Evolutionary conservation across 371 early-diverging fungal genomes (phyloP).

Genomic region (Saksenaea oblongispora): DNA sequence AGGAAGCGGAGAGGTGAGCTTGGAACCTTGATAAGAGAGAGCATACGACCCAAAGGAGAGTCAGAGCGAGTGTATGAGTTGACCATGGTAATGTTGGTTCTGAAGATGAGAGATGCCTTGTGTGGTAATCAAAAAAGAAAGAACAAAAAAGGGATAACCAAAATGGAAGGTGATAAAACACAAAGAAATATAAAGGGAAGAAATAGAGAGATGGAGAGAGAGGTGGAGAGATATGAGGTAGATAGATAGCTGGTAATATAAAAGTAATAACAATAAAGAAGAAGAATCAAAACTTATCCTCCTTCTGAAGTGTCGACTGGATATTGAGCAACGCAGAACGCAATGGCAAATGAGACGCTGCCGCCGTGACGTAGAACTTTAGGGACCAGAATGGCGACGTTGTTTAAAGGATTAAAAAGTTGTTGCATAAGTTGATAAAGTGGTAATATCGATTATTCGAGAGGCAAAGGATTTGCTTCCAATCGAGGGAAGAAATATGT

Average conservation of each 20-base stretch:
- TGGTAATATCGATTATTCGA: constrained; percentile 2
- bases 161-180: background rate
- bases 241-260: background rate
- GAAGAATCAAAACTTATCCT: constrained; percentile 16
- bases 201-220: background rate
- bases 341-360: constrained; percentile 33
- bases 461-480: constrained; percentile 13
- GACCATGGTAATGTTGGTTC: constrained; percentile 23
- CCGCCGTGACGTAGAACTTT: constrained; percentile 25
- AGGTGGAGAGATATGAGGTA: background rate
- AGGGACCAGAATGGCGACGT: constrained; percentile 26
- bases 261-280: background rate
- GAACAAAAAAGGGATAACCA: constrained; percentile 10
- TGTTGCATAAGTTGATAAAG: constrained; percentile 27
- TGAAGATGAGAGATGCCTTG: background rate
- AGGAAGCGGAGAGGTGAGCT: constrained; percentile 68
- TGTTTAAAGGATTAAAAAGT: constrained; percentile 14
- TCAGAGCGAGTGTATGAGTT: constrained; percentile 28
- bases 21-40: constrained; percentile 60
- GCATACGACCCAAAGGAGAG: constrained; percentile 54
- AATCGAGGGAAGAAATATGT: constrained; percentile 10
- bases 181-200: background rate
- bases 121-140: constrained; percentile 2
- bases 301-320: constrained; percentile 28
- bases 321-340: constrained; percentile 33